Percentiles rank a stretch among this genome's conserved stretches.
Evolutionary conservation across 2,329 filamentous ascomycete genomes (phyloP).

Genomic region (Tolypocladium tundrense): DNA sequence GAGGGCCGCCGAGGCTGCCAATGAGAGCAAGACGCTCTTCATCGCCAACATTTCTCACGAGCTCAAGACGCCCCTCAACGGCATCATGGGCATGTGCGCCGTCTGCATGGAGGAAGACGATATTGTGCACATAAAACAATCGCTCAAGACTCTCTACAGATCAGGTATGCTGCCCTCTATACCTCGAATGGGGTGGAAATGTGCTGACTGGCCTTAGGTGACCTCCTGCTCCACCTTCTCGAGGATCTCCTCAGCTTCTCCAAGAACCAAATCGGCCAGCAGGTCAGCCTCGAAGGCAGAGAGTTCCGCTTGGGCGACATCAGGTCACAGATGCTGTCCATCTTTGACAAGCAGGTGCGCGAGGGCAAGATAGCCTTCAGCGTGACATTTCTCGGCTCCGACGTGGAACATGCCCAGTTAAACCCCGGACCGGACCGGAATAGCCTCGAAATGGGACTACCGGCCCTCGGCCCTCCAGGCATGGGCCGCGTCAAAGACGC

Average conservation of each 20-base stretch:
- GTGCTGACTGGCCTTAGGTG: slow-evolving; percentile 25
- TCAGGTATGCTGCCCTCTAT: slow-evolving; percentile 12
- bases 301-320: slow-evolving; percentile 82
- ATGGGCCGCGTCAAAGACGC: slow-evolving; percentile 68
- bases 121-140: slow-evolving; percentile 65
- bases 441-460: slow-evolving; percentile 26
- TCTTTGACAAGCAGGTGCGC: slow-evolving; percentile 82
- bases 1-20: slow-evolving; percentile 85
- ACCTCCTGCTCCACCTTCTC: slow-evolving; percentile 73
- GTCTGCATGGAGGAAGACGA: slow-evolving; percentile 91
- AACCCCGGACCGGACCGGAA: neutral
- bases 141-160: slow-evolving; percentile 75
- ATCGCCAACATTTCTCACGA: slow-evolving; percentile 88
- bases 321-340: slow-evolving; percentile 69
- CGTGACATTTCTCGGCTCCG: slow-evolving; percentile 51
- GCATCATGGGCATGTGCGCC: slow-evolving; percentile 87
- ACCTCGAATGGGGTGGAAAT: neutral
- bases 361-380: slow-evolving; percentile 67
- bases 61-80: slow-evolving; percentile 89
- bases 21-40: slow-evolving; percentile 94
- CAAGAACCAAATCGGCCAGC: slow-evolving; percentile 87
- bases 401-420: neutral
- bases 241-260: slow-evolving; percentile 88
- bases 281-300: slow-evolving; percentile 69
- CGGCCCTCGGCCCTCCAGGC: slow-evolving; percentile 54